These are phyloP conservation scores for Pyrus pyrifolia DNA, from an alignment of 306 rosid genomes.

Conservation along the genomic window DNA sequence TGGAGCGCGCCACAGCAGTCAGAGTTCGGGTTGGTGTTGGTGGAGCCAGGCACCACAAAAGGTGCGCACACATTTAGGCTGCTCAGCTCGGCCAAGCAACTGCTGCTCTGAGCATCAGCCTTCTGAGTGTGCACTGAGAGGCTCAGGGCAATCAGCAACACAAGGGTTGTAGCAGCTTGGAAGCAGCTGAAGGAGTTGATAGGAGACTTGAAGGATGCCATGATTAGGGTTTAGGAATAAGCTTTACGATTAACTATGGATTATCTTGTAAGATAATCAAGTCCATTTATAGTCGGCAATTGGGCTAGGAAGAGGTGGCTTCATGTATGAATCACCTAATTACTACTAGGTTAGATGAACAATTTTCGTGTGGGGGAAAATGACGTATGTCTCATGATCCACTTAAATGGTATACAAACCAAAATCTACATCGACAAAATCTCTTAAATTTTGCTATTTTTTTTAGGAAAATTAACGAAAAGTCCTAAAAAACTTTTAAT, in stretches of 20 bases:
- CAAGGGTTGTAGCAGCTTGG: conserved; percentile 16
- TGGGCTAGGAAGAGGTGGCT: not conserved
- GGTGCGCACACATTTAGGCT: conserved; percentile 51
- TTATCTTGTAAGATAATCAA: not conserved
- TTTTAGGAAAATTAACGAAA: no score
- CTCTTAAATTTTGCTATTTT: no score
- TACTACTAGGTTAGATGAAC: not conserved
- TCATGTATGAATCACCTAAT: conserved; percentile 3
- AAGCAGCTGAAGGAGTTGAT: conserved; percentile 3
- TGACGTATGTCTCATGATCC: not conserved
- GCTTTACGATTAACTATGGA: not conserved
- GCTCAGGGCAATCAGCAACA: conserved; percentile 19
- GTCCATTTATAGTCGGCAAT: not conserved
- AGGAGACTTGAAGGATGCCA: conserved; percentile 22
- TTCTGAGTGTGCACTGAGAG: conserved; percentile 8
- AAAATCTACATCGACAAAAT: no score
- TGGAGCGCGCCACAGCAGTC: conserved; percentile 51
- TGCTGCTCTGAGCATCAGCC: conserved; percentile 28
- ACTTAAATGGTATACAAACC: no score
- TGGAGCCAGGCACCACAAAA: conserved; percentile 49
- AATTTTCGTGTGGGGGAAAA: not conserved
- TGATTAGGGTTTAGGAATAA: not conserved
- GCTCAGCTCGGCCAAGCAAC: conserved; percentile 37
- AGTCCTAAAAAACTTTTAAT: no score
- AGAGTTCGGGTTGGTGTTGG: conserved; percentile 30